Conservation (phyloP, 2,329 filamentous ascomycete genomes). For the Clonostachys chloroleuca region DNA sequence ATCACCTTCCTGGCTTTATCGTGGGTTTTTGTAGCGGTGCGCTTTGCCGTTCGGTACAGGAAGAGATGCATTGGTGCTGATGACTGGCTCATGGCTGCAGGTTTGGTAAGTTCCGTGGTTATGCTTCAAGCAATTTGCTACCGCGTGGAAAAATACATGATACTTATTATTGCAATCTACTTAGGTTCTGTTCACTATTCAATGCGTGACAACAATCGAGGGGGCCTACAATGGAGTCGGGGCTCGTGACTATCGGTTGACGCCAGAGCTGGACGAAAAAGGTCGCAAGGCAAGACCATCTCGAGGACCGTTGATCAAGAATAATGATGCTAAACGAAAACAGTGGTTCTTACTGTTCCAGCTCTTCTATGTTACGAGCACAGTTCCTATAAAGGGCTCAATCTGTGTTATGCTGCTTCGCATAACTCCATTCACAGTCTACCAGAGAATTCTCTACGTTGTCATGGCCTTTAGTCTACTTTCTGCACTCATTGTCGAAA, state of each 20-base stretch:
- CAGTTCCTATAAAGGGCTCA: slow-evolving; percentile 15
- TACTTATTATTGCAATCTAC: slow-evolving; percentile 10
- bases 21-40: neutral
- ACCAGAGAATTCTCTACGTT: slow-evolving; percentile 7
- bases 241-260: too few relatives aligned
- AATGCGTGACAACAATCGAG: neutral
- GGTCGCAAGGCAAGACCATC: too few relatives aligned
- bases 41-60: slow-evolving; percentile 1
- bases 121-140: neutral
- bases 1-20: too few relatives aligned
- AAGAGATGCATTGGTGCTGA: slow-evolving; percentile 10
- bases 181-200: slow-evolving; percentile 9
- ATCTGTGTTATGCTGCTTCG: slow-evolving; percentile 19
- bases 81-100: slow-evolving; percentile 12
- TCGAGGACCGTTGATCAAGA: neutral
- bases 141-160: too few relatives aligned
- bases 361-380: slow-evolving; percentile 10
- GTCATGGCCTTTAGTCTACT: slow-evolving; percentile 6
- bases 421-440: slow-evolving; percentile 10
- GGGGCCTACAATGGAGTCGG: too few relatives aligned
- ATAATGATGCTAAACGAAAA: slow-evolving; percentile 4
- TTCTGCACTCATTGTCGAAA: slow-evolving; percentile 9
- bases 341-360: slow-evolving; percentile 11
- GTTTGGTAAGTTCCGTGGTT: slow-evolving; percentile 10
- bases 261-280: too few relatives aligned